Percentiles rank a stretch among this genome's conserved stretches.
Evolutionary conservation across 148 eudicot species (phyloP).

Genomic region (Camellia sinensis): DNA sequence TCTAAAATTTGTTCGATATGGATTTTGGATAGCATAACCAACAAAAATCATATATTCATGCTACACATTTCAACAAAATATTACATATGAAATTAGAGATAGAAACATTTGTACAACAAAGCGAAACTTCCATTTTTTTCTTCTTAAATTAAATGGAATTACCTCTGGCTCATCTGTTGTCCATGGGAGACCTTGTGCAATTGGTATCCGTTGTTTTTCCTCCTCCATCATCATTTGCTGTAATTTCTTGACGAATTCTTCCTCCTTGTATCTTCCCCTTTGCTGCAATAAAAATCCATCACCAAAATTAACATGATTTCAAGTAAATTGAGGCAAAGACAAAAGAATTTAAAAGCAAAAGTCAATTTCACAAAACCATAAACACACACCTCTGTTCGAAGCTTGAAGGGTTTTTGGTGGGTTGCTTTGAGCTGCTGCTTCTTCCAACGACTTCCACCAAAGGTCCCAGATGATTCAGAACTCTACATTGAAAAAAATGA

Average conservation of each 20-base stretch:
- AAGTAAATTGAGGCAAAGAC: no score
- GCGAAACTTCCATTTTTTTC: no score
- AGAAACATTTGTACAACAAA: not conserved
- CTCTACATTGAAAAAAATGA: constrained; percentile 41
- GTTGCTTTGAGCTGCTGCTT: constrained; percentile 58
- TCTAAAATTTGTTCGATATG: no score
- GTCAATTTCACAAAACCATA: not conserved
- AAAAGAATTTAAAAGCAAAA: not conserved
- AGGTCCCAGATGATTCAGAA: constrained; percentile 56
- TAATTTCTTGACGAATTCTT: no score
- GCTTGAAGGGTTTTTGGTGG: constrained; percentile 68
- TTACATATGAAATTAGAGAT: not conserved
- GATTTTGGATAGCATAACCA: no score
- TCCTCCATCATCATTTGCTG: no score
- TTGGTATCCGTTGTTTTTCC: no score
- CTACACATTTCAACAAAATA: no score
- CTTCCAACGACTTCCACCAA: constrained; percentile 50
- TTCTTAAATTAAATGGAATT: not conserved
- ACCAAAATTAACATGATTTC: no score
- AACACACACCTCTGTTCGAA: constrained; percentile 74
- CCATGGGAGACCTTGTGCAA: constrained; percentile 22
- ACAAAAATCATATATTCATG: no score
- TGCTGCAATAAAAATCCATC: no score
- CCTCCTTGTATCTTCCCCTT: no score
- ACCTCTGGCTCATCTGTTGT: constrained; percentile 93